These are phyloP conservation scores for Backusella psychrophila DNA, from an alignment of 192 early-diverging fungal species.

Conservation along the genomic window DNA sequence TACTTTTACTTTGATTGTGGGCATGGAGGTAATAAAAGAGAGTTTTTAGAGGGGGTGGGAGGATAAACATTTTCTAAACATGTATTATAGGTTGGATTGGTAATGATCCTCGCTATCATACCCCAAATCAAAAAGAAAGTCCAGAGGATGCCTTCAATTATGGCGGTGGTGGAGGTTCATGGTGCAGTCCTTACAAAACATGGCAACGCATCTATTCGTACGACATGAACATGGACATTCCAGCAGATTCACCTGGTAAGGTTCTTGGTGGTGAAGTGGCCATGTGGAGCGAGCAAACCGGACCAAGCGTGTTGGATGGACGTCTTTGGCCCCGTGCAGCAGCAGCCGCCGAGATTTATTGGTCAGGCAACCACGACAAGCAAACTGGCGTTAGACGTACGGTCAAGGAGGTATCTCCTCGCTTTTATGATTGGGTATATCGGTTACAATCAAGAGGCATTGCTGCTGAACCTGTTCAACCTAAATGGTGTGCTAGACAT, in stretches of 20 bases:
- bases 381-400: conserved; percentile 33
- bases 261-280: conserved; percentile 71
- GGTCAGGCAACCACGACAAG: conserved; percentile 62
- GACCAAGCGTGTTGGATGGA: conserved; percentile 51
- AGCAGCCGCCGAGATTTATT: conserved; percentile 65
- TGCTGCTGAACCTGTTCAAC: conserved; percentile 53
- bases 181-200: conserved; percentile 75
- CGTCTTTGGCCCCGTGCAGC: conserved; percentile 71
- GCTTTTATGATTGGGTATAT: conserved; percentile 71
- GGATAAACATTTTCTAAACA: not conserved
- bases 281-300: conserved; percentile 71
- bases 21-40: conserved; percentile 43
- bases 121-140: conserved; percentile 29
- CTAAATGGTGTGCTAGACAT: conserved; percentile 58
- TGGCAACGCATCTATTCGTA: conserved; percentile 74
- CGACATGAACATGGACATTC: conserved; percentile 58
- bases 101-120: conserved; percentile 54
- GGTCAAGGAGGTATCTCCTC: conserved; percentile 34
- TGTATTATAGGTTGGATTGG: conserved; percentile 49
- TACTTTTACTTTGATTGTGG: conserved; percentile 77
- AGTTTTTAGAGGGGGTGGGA: too few relatives aligned
- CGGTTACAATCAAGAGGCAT: conserved; percentile 68
- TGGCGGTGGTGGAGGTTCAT: conserved; percentile 51
- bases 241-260: conserved; percentile 36
- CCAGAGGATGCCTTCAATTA: conserved; percentile 36